Base-by-base conservation (phyloP, 2,329 filamentous ascomycete genomes). In the Coniosporium tulheliwenetii region DNA sequence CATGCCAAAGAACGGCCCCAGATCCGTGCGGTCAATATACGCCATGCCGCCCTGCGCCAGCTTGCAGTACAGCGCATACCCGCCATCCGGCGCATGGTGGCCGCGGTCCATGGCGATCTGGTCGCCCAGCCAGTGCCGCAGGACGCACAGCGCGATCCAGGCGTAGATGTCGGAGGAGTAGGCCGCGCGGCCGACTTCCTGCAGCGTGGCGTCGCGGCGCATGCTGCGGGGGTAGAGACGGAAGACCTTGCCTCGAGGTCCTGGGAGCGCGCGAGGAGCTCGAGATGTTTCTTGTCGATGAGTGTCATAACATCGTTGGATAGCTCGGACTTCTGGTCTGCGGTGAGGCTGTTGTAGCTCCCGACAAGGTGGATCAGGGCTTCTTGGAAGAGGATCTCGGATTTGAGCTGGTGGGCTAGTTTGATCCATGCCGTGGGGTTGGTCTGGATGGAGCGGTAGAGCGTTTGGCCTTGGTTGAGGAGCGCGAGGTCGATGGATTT, bases 91-190 rank as follows among this genome's bases (percentile, higher is more conserved):
- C 1, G 54, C 57, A 33, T 51, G 50, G 32, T 56, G 54, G 9
- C 61, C 66, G 33, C 53, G 54, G 16, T 60, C 57, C 8, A 56
- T 54, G 19, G 19, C 19, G 19, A 26, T 26, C 19, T 26, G 19
- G 7, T 26, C 19, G 19, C 54, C 56, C 30, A 69, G 49, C 61
- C 64, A 70, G 48, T 71, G 63, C 1, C 64, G 62, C 50, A 68
- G 64, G 39, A 67, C 60, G 7, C 48, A 50, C 7, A 71, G 53
- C 3, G 61, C 62, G 53, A 71, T 66, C 69, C 69, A 72, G 46
- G 64, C 57, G 44, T 70, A 59, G 43, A 72, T 65, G 44, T 71
- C 64, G 43, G 60, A 64, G 14, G 57, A 53, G 45, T 70, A 71
- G 12, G 56, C 54, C 36, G 62, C 59, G 30, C 66, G 63, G 39